Evolutionary conservation across 2,329 filamentous ascomycete species (phyloP), one percentile per base, ranked within the genome.

Genomic region (Cladophialophora carrionii): DNA sequence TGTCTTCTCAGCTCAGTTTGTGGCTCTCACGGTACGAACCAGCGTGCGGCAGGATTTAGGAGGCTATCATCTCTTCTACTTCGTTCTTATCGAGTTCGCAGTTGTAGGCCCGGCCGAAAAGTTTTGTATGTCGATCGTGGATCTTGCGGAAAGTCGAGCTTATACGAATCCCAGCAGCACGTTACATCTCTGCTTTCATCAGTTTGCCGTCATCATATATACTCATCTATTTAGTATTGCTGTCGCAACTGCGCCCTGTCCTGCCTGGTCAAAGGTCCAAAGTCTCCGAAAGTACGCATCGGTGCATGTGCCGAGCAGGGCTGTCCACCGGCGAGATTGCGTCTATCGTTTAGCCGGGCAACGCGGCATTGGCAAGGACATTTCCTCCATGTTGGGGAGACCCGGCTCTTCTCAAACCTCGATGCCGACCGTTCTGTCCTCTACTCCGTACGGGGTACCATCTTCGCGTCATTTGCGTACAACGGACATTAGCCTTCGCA

Each of bases 391-490:
- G 17, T 29, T 17, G 56, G 56, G 46, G 41, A 32, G 14, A 49
- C 6, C 22, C 8, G n/a, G 55, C 31, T 2, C 5, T 49, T 49
- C 32, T 60, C 57, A 22, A 29, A 60, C 48, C n/a, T 60, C 22
- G 29, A 60, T 52, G 46, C 48, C 29, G n/a, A 17, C 22, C 48
- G 43, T 20, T 60, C 37, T n/a, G 37, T 41, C n/a, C 37, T 49
- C 22, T 26, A 56, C 37, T 54, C 26, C 26, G 6, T 54, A n/a
- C n/a, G n/a, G 37, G 55, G 31, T 59, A 48, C 37, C 20, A 57
- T 52, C 54, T 65, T 59, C 54, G 59, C 54, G 61, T 65, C 65
- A 65, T 67, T 65, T 64, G 56, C 56, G 57, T 61, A 64, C 65
- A 55, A 31, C 49, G 58, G 51, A 55, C 58, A 61, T 48, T 61